Evolutionary conservation across 2,329 filamentous ascomycete species (phyloP).

Genomic region (Metarhizium robertsii): DNA sequence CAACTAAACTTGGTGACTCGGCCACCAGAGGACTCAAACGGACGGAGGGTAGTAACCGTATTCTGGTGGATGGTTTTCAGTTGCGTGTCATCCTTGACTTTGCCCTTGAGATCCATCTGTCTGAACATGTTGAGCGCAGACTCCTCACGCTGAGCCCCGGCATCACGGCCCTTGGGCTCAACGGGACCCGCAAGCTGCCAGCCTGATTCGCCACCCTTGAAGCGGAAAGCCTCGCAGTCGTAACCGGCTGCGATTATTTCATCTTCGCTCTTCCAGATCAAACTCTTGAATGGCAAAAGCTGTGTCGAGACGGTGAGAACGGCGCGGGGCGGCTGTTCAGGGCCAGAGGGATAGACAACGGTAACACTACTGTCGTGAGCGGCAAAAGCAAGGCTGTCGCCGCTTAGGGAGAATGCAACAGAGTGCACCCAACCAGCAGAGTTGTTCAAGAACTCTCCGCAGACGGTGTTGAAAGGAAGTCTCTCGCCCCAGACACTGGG

Average conservation of each 20-base stretch:
- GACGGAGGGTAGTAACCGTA: slow-evolving; percentile 77
- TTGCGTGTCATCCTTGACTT: slow-evolving; percentile 83
- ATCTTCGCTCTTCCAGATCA: slow-evolving; percentile 84
- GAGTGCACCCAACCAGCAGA: slow-evolving; percentile 95
- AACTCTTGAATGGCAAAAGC: slow-evolving; percentile 80
- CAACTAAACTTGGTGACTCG: slow-evolving; percentile 75
- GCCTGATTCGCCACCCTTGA: slow-evolving; percentile 66
- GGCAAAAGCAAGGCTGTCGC: slow-evolving; percentile 86
- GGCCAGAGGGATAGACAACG: slow-evolving; percentile 85
- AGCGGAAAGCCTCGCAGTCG: slow-evolving; percentile 81
- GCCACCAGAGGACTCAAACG: slow-evolving; percentile 58
- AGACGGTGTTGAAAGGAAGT: slow-evolving; percentile 95
- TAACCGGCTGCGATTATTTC: slow-evolving; percentile 96
- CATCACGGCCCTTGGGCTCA: slow-evolving; percentile 60
- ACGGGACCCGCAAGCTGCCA: slow-evolving; percentile 80
- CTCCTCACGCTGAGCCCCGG: slow-evolving; percentile 65
- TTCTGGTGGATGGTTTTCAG: slow-evolving; percentile 96
- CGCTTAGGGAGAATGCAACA: slow-evolving; percentile 85
- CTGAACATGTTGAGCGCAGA: slow-evolving; percentile 96
- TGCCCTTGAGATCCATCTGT: slow-evolving; percentile 97
- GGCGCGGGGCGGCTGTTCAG: slow-evolving; percentile 84
- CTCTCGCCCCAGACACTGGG: slow-evolving; percentile 89
- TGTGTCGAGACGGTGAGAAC: slow-evolving; percentile 85
- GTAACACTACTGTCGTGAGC: slow-evolving; percentile 96
- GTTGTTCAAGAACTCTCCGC: slow-evolving; percentile 91